phyloP scores from a whole-genome alignment of 1,284 basidiomycete genomes.

The Mycena sp. region DNA sequence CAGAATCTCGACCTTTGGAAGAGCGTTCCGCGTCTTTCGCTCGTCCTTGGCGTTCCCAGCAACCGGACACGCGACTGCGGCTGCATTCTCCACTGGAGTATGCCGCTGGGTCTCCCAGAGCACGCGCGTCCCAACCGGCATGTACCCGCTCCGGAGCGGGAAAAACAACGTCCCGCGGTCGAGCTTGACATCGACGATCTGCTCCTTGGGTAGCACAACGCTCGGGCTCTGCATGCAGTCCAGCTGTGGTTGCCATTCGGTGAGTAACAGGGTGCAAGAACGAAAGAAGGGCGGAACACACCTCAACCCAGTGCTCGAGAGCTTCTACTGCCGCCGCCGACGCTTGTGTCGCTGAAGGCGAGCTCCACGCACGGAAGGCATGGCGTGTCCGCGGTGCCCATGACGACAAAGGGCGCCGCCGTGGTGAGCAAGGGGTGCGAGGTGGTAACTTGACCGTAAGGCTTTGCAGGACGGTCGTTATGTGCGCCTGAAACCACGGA shows the following conservation, averaged over 20 bases:
- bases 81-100: not conserved
- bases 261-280: not conserved
- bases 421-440: conserved; percentile 46
- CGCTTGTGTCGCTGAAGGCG: conserved; percentile 49
- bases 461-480: conserved; percentile 61
- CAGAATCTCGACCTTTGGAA: too few relatives aligned
- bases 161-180: conserved; percentile 67
- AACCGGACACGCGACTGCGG: not conserved
- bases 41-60: not conserved
- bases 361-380: conserved; percentile 73
- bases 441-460: conserved; percentile 56
- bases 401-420: conserved; percentile 65
- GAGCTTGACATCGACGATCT: conserved; percentile 76
- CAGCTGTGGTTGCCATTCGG: too few relatives aligned
- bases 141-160: too few relatives aligned
- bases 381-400: conserved; percentile 63
- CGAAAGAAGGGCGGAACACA: conserved; percentile 36
- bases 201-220: conserved; percentile 70
- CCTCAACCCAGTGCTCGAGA: conserved; percentile 83
- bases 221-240: conserved; percentile 59
- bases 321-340: conserved; percentile 39
- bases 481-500: conserved; percentile 52
- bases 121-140: conserved; percentile 9
- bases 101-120: conserved; percentile 25
- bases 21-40: too few relatives aligned